Base-by-base conservation (phyloP, 2,329 filamentous ascomycete species). In the Fusarium sp. region DNA sequence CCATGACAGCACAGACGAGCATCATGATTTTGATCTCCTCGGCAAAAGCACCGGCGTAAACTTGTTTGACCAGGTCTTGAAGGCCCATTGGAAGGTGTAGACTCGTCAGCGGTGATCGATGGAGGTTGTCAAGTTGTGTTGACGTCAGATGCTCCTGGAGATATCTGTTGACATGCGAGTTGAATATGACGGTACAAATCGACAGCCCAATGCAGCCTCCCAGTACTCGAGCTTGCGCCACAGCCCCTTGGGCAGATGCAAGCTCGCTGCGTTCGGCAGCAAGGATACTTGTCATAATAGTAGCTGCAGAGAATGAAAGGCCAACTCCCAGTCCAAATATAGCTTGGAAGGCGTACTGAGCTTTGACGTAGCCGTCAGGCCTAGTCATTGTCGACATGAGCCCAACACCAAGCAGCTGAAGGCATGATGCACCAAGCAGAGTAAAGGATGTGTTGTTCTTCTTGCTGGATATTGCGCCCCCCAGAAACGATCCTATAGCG, bases 291-390 rank as follows among this genome's bases (percentile, higher is more conserved):
- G 88, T 89, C 76, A 91, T 87, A 67, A 92, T 89, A 0, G 89
- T 90, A 9, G 87, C 87, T 3, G 87, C 85, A 0, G 88, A 88
- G 71, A 91, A 88, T 11, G 87, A 88, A 18, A 92, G 83, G 0
- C 90, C 90, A 18, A 91, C 88, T 0, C 90, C 90, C 1, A 91
- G 80, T 1, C 90, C 90, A 34, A 91, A 88, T 9, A 91, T 83
- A 25, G 86, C 84, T 66, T 91, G 86, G 72, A 86, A 91, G 3
- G 84, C 88, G 68, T 90, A 91, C 63, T 89, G 84, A 0, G 84
- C 81, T 8, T 81, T 83, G 34, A 81, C 79, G 4, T 81, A 80
- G 2, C 82, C 75, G 43, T 80, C 72, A 11, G 78, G 78, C 34
- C 72, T 80, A 13, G 77, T 78, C 5, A 88, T 78, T 8, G 82